Evolutionary conservation across 768 basidiomycete species (phyloP), one percentile per base, ranked within the genome.

Genomic region (Tulasnella sp.): DNA sequence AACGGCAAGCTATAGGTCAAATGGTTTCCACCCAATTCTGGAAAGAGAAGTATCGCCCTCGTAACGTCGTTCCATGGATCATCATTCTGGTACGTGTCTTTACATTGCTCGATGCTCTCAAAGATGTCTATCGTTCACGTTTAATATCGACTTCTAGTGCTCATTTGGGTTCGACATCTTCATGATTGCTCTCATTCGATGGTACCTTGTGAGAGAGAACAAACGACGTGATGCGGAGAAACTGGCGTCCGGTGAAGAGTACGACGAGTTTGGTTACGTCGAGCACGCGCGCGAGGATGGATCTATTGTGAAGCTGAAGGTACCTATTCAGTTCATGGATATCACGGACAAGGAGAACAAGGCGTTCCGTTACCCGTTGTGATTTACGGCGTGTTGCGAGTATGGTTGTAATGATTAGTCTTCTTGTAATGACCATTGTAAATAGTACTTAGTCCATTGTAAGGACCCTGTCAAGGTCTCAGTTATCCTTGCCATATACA

Each of bases 11-110:
- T 29, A 1, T 59, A 59, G 52, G 73, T 29, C 73, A 74, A 37
- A 74, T 71, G 47, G 62, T 74, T 2, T 71, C 42, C 62, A 71
- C 69, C n/a, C 73, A 74, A 44, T 74, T 74, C 73, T 74, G 73
- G 73, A 74, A 74, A 35, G 26, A 34, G 19, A 52, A 74, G 62
- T 74, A 75, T 42, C 37, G 52, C 16, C 74, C 74, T 12, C 44
- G 73, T n/a, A 71, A 75, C 63, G 44, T 29, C n/a, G 73, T 75
- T 1, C 74, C 74, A 5, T 75, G 37, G 52, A 62, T n/a, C 14
- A 74, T 75, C 44, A 63, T 62, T 41, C 32, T 75, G 17, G 74
- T 67, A n/a, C 14, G 52, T 14, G 26, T 19, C 3, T 34, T 34
- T 6, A n/a, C 34, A 37, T 17, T 39, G 32, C 59, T 29, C 32